Evolutionary conservation across 2,329 filamentous ascomycete genomes (phyloP), one percentile per base, ranked within the genome.

Genomic region (Cercospora beticola): DNA sequence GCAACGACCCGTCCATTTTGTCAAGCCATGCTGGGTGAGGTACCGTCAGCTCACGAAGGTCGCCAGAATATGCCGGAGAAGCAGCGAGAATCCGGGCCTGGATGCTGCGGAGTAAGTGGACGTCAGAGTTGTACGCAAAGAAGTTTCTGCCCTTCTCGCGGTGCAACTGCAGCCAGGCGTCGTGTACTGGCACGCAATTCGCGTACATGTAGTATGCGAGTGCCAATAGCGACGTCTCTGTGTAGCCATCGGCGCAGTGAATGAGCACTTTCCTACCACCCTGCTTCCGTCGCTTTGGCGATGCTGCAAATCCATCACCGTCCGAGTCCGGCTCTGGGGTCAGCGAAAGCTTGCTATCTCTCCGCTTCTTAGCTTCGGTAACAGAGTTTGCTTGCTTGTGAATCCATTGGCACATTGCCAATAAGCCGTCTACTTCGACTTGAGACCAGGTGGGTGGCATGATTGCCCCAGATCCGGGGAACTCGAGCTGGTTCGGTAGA

Each of bases 201-300:
- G 92, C 92, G 80, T 93, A 99, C 86, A 96, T 97, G 78, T 90
- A 93, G 80, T 99, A 99, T 9, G 94, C 92, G 46, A 99, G 88
- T 1, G 88, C 93, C 18, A 99, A 85, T 79, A 99, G 86, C 1
- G 93, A 93, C 1, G 92, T 94, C 80, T 99, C 95, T 0, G 95
- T 99, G 76, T 99, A 99, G 18, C 95, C 95, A 79, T 99, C 95
- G 2, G 90, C 90, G 79, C 95, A 98, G 80, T 98, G 94, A 49
- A 99, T 92, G 33, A 98, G 86, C 36, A 98, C 88, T 76, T 89
- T 93, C 71, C 88, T 84, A 65, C 88, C 83, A 36, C 81, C 80
- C 3, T 49, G 54, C 14, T 23, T 52, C 28, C 23, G 33, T 18
- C 57, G 56, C 30, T 26, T 64, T 63, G 68, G 66, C 36, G 59